Base-by-base conservation (phyloP, 139 green algal genomes). In the Tetraselmis chui region DNA sequence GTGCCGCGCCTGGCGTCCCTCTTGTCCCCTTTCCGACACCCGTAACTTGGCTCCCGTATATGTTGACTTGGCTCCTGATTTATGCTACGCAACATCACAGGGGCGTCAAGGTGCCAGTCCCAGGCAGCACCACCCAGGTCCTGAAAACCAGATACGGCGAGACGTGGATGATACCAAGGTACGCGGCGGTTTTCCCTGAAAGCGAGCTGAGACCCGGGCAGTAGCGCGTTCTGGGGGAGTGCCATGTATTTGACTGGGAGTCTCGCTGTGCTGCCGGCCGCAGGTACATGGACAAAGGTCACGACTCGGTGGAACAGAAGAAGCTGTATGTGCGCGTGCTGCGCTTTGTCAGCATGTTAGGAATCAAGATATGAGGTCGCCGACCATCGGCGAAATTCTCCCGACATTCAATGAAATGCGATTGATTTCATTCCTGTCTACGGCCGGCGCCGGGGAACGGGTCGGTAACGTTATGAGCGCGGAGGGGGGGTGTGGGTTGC, bases 241-340 rank as follows among this genome's bases (percentile, higher is more conserved):
- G n/a, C n/a, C n/a, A n/a, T n/a, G n/a, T n/a, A n/a, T n/a, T n/a
- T n/a, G n/a, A n/a, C n/a, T n/a, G n/a, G n/a, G n/a, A n/a, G n/a
- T n/a, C n/a, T n/a, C n/a, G n/a, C n/a, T n/a, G n/a, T n/a, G n/a
- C n/a, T n/a, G 45, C 11, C 45, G 45, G 11, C 5, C 45, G 5
- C 74, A 77, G 25, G 26, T 77, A 77, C 74, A 77, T 77, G 74
- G 74, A 77, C 74, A 77, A 77, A 25, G 74, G 74, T 2, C 74
- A 29, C 74, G 74, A 77, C 74, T 22, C 25, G 2, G 18, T 77
- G 5, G 74, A 77, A 25, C 26, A 29, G 74, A 77, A 77, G 26
- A 77, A 77, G 74, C 26, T 29, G 26, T 77, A 77, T 25, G 74
- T 29, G 74, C 74, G 74, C 5, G 5, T 77, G 26, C 74, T 77